Conservation (phyloP, 441 rosid species). For the Gossypium davidsonii region DNA sequence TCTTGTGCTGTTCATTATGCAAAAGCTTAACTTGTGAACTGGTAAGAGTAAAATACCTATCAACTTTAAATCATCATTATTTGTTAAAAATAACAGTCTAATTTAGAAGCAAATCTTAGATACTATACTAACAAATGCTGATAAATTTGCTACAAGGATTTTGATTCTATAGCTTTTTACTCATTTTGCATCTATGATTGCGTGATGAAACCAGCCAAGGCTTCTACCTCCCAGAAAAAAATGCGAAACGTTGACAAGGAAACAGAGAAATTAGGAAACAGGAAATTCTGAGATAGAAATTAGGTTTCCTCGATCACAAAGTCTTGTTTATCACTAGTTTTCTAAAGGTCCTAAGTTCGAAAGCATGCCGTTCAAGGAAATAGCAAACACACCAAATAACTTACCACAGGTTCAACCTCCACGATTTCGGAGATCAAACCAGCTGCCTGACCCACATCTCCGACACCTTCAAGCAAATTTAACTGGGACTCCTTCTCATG, state of each 20-base stretch:
- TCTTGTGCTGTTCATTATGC: neutral
- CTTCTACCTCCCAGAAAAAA: neutral
- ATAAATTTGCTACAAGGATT: neutral
- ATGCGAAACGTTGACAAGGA: neutral
- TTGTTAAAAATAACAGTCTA: neutral
- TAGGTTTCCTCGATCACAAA: neutral
- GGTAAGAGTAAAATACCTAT: neutral
- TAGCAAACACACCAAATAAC: conserved; percentile 20
- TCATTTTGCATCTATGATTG: neutral
- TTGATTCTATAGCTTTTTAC: neutral
- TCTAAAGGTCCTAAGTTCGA: neutral
- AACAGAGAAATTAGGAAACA: neutral
- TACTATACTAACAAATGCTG: neutral
- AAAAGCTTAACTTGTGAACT: neutral
- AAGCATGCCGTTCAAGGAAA: neutral
- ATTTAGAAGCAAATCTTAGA: neutral
- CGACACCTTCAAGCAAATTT: conserved; percentile 47
- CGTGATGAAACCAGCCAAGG: neutral
- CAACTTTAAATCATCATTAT: conserved; percentile 1
- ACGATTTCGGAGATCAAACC: conserved; percentile 55
- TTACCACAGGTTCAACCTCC: conserved; percentile 90
- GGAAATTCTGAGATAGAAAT: neutral
- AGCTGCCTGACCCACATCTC: conserved; percentile 33
- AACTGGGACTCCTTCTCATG: conserved; percentile 60
- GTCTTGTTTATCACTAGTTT: neutral